These are phyloP conservation scores for Phaseolus coccineus DNA, from an alignment of 331 rosid genomes.

Conservation along the genomic window DNA sequence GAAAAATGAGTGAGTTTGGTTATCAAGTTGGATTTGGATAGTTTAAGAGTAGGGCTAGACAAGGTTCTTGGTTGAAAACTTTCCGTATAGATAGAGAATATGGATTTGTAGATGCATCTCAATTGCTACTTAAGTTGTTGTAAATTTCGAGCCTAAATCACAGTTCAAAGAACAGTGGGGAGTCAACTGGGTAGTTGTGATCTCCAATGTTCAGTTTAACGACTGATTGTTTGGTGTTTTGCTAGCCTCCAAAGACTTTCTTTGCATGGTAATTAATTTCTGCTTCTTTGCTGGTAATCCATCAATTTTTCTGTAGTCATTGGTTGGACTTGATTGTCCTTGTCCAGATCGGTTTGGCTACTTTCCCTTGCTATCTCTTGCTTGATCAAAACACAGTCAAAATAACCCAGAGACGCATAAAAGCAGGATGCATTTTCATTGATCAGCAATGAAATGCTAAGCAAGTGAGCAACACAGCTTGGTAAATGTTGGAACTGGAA, in stretches of 20 bases:
- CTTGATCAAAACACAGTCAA: background rate
- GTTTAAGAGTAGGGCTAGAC: background rate
- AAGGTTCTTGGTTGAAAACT: no score
- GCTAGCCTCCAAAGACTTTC: background rate
- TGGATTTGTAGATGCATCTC: background rate
- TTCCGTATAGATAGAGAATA: background rate
- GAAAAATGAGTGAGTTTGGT: background rate
- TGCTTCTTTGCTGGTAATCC: no score
- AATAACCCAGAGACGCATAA: background rate
- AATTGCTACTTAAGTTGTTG: background rate
- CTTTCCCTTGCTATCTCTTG: background rate
- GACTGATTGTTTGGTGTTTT: background rate
- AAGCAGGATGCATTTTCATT: background rate
- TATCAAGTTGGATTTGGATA: background rate
- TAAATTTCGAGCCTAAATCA: background rate
- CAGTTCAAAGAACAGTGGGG: background rate
- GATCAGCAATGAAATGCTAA: no score
- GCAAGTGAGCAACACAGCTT: no score
- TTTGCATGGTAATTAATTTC: background rate
- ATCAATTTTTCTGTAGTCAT: background rate
- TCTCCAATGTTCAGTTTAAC: background rate
- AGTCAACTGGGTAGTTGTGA: background rate
- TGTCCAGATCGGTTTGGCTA: background rate
- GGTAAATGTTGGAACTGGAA: no score
- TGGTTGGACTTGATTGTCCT: background rate